Conservation (phyloP, 345 rosid species). For the Hevea brasiliensis region DNA sequence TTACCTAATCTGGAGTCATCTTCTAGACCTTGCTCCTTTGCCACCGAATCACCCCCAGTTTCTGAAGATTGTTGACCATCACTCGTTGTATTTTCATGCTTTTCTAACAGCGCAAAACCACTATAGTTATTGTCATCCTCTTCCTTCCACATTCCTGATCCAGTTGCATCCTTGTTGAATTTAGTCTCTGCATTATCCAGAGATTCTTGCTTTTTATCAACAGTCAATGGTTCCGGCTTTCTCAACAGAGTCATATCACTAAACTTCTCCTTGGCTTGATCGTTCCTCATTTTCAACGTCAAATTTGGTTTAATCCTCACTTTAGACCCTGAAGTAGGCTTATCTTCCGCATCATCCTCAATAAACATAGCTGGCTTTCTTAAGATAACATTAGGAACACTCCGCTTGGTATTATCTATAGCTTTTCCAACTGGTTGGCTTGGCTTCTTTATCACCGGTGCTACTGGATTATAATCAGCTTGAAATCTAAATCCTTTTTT, state of each 20-base stretch:
- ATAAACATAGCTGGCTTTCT: slow-evolving; percentile 66
- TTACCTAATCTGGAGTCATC: slow-evolving; percentile 30
- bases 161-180: slow-evolving; percentile 12
- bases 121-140: slow-evolving; percentile 31
- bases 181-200: slow-evolving; percentile 15
- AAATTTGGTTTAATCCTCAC: slow-evolving; percentile 63
- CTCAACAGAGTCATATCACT: slow-evolving; percentile 81
- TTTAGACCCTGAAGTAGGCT: slow-evolving; percentile 46
- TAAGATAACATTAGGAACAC: slow-evolving; percentile 77
- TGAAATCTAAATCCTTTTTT: slow-evolving; percentile 64
- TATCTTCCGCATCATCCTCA: slow-evolving; percentile 53
- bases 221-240: slow-evolving; percentile 46
- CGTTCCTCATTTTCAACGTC: slow-evolving; percentile 61
- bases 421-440: slow-evolving; percentile 37
- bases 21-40: slow-evolving; percentile 21
- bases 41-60: slow-evolving; percentile 7
- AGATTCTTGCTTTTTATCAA: slow-evolving; percentile 28
- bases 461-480: slow-evolving; percentile 36
- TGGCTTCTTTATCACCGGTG: slow-evolving; percentile 44
- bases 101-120: slow-evolving; percentile 54
- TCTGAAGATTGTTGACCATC: slow-evolving; percentile 21
- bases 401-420: slow-evolving; percentile 40
- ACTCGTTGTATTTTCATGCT: slow-evolving; percentile 36
- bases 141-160: slow-evolving; percentile 22
- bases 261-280: slow-evolving; percentile 53